Conservation (phyloP, 257 asterid genomes). For the Jacaranda copaia region DNA sequence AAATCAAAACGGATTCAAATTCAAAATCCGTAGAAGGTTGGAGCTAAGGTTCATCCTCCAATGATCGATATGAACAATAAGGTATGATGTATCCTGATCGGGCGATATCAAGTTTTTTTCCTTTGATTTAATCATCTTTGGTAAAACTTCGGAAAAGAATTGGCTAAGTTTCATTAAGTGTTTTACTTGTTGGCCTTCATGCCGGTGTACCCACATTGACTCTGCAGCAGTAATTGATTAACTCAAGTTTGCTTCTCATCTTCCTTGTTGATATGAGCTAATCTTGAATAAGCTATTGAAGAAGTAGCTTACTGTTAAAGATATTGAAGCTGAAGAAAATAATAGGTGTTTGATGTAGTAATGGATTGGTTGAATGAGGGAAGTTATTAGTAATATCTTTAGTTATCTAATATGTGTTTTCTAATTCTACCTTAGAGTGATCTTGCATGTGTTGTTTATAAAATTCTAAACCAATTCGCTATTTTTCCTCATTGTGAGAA, state of each 20-base stretch:
- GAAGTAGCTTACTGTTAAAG: background rate
- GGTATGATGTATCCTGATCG: slow-evolving; percentile 21
- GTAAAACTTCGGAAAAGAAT: slow-evolving; percentile 5
- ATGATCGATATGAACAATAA: background rate
- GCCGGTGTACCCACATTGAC: slow-evolving; percentile 27
- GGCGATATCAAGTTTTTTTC: background rate
- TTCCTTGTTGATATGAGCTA: background rate
- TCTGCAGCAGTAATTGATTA: background rate
- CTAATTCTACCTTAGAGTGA: background rate
- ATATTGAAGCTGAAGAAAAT: background rate
- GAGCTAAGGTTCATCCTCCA: background rate
- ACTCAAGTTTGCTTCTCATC: background rate
- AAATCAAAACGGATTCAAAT: background rate
- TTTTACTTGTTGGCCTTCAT: slow-evolving; percentile 28
- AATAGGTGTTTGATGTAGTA: background rate
- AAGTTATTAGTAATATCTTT: background rate
- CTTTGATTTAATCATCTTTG: slow-evolving; percentile 21
- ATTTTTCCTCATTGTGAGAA: background rate
- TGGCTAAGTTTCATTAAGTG: background rate
- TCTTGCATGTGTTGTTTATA: background rate
- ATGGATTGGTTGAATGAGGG: slow-evolving; percentile 7
- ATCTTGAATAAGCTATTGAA: background rate
- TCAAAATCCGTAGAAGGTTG: slow-evolving; percentile 13
- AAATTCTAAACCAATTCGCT: background rate
- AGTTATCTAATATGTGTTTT: background rate